phyloP scores from a whole-genome alignment of 2,329 filamentous ascomycete genomes.

The Colletotrichum coccodes region DNA sequence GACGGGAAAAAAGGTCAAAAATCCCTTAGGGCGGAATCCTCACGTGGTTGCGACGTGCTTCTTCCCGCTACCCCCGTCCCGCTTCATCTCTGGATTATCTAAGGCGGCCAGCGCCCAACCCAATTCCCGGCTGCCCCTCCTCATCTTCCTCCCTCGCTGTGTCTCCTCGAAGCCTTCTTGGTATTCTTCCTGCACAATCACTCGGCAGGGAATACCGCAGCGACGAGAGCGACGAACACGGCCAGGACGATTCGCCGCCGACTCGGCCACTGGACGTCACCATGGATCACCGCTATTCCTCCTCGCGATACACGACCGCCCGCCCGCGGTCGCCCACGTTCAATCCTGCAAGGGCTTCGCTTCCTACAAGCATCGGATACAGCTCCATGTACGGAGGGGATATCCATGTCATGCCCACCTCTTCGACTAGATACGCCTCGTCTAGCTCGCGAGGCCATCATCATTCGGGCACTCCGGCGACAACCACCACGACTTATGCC shows the following conservation, averaged over 20 bases:
- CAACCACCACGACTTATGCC: constrained; percentile 65
- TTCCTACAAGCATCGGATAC: constrained; percentile 63
- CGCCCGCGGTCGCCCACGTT: constrained; percentile 51
- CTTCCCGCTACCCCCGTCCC: constrained; percentile 24
- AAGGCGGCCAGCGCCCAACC: constrained; percentile 21
- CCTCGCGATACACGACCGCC: constrained; percentile 29
- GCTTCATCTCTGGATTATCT: not conserved
- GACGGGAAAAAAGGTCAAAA: not conserved
- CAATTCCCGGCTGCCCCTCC: constrained; percentile 2
- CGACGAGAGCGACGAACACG: not conserved
- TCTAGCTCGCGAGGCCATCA: constrained; percentile 32
- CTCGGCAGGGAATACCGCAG: not conserved
- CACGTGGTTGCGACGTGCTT: constrained; percentile 27
- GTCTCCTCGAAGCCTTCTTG: not conserved
- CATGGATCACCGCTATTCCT: constrained; percentile 35
- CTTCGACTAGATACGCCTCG: constrained; percentile 45
- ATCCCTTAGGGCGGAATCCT: constrained; percentile 21
- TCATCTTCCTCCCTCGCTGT: constrained; percentile 1
- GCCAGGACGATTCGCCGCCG: constrained; percentile 6
- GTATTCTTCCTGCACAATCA: not conserved
- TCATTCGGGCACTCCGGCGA: constrained; percentile 31
- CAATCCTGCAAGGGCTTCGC: constrained; percentile 63
- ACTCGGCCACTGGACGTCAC: constrained; percentile 20
- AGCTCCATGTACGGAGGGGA: constrained; percentile 62
- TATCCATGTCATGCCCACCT: constrained; percentile 62